Base-by-base conservation (phyloP, 2,329 filamentous ascomycete species). In the Fusarium sulawesiense region DNA sequence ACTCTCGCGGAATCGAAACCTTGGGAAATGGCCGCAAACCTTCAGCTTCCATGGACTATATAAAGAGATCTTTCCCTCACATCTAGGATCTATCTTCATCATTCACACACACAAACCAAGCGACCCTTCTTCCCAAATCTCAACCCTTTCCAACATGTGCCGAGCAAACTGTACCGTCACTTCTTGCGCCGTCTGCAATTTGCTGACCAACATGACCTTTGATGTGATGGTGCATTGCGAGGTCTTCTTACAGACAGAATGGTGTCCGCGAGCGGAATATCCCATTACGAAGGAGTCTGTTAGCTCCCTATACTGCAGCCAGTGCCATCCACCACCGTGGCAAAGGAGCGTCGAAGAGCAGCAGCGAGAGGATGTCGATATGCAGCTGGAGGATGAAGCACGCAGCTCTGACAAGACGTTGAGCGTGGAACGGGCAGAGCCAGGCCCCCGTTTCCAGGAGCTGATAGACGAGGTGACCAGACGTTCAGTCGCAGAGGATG, bases 141-240 rank as follows among this genome's bases (percentile, higher is more conserved):
- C 3, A n/a, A 11, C 10, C 0, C 9, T 37, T 37, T n/a, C 34
- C 3, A 12, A n/a, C 5, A 37, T 37, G 34, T 37, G 34, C 34
- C 4, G 34, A n/a, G 34, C 34, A 37, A 7, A n/a, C 10, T n/a
- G 10, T 7, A 4, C 11, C 34, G 0, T 0, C 3, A n/a, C 18
- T n/a, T 0, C 3, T n/a, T 37, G 34, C 34, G 34, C 2, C 18
- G 34, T 2, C 34, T 37, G 34, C 10, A 1, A n/a, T 0, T 0
- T 2, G 10, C 0, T 1, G 34, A n/a, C 12, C 1, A 37, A n/a
- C 9, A 37, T 0, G 0, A 2, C 3, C 34, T 37, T n/a, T 4
- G 5, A 4, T 37, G 34, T 37, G 18, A 37, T 37, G 34, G 34
- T 37, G 34, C 34, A 37, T 12, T 37, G 34, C 34, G 18, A 37